Evolutionary conservation across 2,329 filamentous ascomycete species (phyloP).

Genomic region (Madurella mycetomatis): DNA sequence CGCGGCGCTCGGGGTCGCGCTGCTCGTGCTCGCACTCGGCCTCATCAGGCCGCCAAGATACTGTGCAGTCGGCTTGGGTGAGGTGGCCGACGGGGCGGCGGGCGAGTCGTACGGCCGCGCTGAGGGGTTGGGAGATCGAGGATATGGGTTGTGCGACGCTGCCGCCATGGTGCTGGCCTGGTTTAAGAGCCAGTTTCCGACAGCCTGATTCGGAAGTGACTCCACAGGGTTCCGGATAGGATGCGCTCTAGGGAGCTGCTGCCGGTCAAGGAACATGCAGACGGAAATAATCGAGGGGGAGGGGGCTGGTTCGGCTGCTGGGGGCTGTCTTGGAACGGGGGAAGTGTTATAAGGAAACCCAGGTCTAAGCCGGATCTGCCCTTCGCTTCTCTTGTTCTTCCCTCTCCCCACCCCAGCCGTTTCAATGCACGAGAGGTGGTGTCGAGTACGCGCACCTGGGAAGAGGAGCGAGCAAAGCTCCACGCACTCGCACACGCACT

Average conservation of each 20-base stretch:
- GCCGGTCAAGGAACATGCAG: slow-evolving; percentile 40
- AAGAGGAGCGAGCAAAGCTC: neutral
- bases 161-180: slow-evolving; percentile 47
- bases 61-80: slow-evolving; percentile 50
- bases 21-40: slow-evolving; percentile 31
- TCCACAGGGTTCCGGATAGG: slow-evolving; percentile 37
- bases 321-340: slow-evolving; percentile 13
- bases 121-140: slow-evolving; percentile 58
- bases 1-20: slow-evolving; percentile 35
- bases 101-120: slow-evolving; percentile 61
- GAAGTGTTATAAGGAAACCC: slow-evolving; percentile 17
- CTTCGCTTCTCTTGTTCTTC: neutral
- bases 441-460: neutral
- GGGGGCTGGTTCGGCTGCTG: slow-evolving; percentile 4
- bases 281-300: slow-evolving; percentile 21
- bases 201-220: slow-evolving; percentile 33
- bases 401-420: slow-evolving; percentile 12
- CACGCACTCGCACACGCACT: slow-evolving; percentile 4
- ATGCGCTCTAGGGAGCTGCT: slow-evolving; percentile 35
- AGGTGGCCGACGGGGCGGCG: slow-evolving; percentile 58
- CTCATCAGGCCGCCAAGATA: slow-evolving; percentile 52
- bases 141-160: slow-evolving; percentile 52
- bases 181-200: slow-evolving; percentile 31
- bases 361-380: slow-evolving; percentile 4
- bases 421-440: slow-evolving; percentile 6